phyloP scores from a whole-genome alignment of 345 rosid species.

The Populus euphratica region DNA sequence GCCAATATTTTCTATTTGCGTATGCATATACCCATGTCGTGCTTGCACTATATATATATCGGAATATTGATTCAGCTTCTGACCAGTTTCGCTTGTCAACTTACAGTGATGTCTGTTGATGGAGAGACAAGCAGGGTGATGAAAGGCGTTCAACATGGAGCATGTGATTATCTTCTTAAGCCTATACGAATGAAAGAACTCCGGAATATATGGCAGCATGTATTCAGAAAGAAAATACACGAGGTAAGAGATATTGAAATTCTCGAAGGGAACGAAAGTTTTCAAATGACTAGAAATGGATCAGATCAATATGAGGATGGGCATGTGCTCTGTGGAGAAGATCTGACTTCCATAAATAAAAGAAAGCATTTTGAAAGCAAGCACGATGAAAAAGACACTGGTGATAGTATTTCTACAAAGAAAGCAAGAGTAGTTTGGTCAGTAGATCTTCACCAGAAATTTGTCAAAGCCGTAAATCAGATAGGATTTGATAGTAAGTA shows the following conservation, averaged over 20 bases:
- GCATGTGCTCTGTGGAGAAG: conserved; percentile 57
- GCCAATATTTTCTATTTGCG: not conserved
- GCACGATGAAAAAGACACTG: conserved; percentile 57
- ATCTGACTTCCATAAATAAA: conserved; percentile 43
- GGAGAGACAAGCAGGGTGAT: conserved; percentile 89
- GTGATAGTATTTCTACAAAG: conserved; percentile 52
- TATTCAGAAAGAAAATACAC: conserved; percentile 71
- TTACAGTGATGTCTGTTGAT: conserved; percentile 93
- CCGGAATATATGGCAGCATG: conserved; percentile 98
- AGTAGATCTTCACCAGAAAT: conserved; percentile 87
- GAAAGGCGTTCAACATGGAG: conserved; percentile 96
- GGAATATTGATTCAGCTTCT: conserved; percentile 17
- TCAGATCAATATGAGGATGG: conserved; percentile 48
- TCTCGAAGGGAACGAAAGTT: conserved; percentile 49
- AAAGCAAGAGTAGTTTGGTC: conserved; percentile 97
- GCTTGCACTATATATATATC: not conserved
- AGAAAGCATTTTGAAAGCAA: conserved; percentile 63
- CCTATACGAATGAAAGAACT: conserved; percentile 96
- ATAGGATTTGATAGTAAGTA: conserved; percentile 93
- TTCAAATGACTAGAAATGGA: conserved; percentile 48
- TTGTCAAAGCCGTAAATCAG: conserved; percentile 90
- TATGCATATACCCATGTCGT: not conserved
- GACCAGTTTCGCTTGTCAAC: conserved; percentile 13
- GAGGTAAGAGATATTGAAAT: conserved; percentile 71
- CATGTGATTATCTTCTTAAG: conserved; percentile 94